Conservation (phyloP, 768 basidiomycete species). For the Serendipita sp. region DNA sequence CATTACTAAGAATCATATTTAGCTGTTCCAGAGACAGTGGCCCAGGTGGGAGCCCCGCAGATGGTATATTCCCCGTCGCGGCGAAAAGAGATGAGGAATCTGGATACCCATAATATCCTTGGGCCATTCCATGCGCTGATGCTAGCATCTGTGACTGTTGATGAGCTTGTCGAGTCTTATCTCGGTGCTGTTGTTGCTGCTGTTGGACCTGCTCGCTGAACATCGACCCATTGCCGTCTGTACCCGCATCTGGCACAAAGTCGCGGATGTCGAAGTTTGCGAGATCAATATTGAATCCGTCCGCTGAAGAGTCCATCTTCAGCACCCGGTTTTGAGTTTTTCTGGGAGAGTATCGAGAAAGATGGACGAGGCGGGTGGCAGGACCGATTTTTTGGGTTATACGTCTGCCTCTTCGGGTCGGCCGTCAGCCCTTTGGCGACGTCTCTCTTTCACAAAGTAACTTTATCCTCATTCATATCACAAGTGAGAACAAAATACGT, state of each 20-base stretch:
- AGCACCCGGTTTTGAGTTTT: not conserved
- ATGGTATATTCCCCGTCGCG: not conserved
- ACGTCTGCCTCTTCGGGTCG: no score
- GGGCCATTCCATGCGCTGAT: not conserved
- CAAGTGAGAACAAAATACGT: no score
- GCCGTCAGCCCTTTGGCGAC: no score
- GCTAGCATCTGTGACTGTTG: not conserved
- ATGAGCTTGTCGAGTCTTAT: not conserved
- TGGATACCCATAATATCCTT: not conserved
- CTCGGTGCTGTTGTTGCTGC: not conserved
- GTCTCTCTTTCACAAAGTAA: no score
- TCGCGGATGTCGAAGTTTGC: conserved; percentile 10
- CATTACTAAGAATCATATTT: not conserved
- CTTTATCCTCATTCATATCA: no score
- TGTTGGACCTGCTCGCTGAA: not conserved
- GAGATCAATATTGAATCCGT: conserved; percentile 9
- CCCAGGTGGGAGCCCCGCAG: not conserved
- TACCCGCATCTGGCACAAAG: conserved; percentile 1
- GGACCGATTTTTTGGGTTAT: not conserved
- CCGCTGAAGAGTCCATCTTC: not conserved
- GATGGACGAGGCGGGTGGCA: not conserved
- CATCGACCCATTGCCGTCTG: not conserved
- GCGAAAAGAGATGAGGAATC: not conserved
- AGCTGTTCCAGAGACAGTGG: not conserved
- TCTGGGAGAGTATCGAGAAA: not conserved